These are phyloP conservation scores for Cylindrodendrum hubeiense DNA, from an alignment of 2,329 filamentous ascomycete species.

Conservation along the genomic window DNA sequence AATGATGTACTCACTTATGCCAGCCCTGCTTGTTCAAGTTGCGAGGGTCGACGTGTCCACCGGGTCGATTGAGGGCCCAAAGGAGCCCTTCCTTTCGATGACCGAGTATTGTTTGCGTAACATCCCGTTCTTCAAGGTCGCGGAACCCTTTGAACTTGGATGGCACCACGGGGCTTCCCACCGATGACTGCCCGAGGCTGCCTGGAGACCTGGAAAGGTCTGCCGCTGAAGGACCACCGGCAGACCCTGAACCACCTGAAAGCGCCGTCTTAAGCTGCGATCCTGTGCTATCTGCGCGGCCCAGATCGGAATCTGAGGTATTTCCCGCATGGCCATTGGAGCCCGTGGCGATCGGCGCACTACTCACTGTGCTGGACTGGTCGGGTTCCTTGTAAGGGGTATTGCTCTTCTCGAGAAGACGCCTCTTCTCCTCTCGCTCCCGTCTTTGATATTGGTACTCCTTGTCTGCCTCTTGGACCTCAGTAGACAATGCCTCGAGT, in stretches of 20 bases:
- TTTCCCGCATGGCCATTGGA: constrained; percentile 62
- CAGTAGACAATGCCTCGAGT: constrained; percentile 86
- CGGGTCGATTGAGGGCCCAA: constrained; percentile 93
- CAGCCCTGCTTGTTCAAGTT: constrained; percentile 97
- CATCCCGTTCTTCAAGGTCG: constrained; percentile 88
- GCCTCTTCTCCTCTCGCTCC: constrained; percentile 95
- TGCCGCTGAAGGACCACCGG: constrained; percentile 44
- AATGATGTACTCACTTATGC: constrained; percentile 83
- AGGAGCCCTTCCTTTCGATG: constrained; percentile 93
- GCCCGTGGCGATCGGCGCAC: constrained; percentile 44
- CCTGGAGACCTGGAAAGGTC: constrained; percentile 71
- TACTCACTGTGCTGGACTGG: constrained; percentile 58
- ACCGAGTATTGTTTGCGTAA: constrained; percentile 61
- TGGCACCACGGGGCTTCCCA: constrained; percentile 64
- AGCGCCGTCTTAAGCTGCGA: constrained; percentile 72
- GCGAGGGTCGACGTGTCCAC: constrained; percentile 94
- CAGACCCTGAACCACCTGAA: constrained; percentile 57
- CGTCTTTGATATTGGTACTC: constrained; percentile 95
- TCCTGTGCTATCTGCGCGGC: constrained; percentile 79
- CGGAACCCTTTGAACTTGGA: constrained; percentile 90
- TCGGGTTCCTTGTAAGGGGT: constrained; percentile 79
- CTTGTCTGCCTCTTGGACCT: constrained; percentile 95
- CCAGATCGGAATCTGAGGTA: constrained; percentile 76
- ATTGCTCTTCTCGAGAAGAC: constrained; percentile 89
- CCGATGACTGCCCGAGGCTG: constrained; percentile 58